Conservation (phyloP, 2,329 filamentous ascomycete species). For the Colletotrichum viniferum region DNA sequence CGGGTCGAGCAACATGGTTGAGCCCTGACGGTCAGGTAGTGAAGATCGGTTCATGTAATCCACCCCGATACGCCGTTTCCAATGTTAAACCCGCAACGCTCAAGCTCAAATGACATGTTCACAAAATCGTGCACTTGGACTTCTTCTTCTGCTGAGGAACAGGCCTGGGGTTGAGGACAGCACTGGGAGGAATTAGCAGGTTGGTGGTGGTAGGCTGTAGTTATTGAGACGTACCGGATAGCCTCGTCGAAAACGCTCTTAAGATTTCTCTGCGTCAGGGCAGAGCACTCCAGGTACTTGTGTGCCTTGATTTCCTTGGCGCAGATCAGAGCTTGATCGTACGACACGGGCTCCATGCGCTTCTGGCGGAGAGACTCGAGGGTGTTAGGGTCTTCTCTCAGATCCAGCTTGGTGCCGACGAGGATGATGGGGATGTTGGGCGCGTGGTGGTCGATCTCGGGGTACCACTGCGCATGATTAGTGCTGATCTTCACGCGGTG, state of each 20-base stretch:
- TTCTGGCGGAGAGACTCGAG: slow-evolving; percentile 83
- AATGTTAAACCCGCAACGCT: slow-evolving; percentile 11
- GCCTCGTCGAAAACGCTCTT: slow-evolving; percentile 99
- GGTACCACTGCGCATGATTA: slow-evolving; percentile 75
- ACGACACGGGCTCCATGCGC: slow-evolving; percentile 96
- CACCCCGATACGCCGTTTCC: slow-evolving; percentile 10
- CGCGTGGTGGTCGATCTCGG: slow-evolving; percentile 96
- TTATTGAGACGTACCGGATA: slow-evolving; percentile 74
- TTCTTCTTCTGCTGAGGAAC: slow-evolving; percentile 63
- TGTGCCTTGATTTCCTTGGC: slow-evolving; percentile 95
- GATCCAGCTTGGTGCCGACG: slow-evolving; percentile 94
- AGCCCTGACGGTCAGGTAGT: not conserved
- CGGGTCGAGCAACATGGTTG: slow-evolving; percentile 7
- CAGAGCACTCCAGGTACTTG: slow-evolving; percentile 98
- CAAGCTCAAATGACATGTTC: slow-evolving; percentile 30
- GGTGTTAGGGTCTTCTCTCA: slow-evolving; percentile 86
- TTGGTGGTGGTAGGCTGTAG: slow-evolving; percentile 24
- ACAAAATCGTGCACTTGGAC: slow-evolving; percentile 74
- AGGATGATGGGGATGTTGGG: slow-evolving; percentile 95
- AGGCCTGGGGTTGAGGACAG: slow-evolving; percentile 73
- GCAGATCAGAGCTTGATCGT: slow-evolving; percentile 86
- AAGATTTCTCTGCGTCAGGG: slow-evolving; percentile 92
- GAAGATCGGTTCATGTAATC: not conserved
- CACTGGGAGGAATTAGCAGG: slow-evolving; percentile 48
- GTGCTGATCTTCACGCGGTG: not conserved